Base-by-base conservation (phyloP, 179 eudicot species). In the Beta lomatogona region DNA sequence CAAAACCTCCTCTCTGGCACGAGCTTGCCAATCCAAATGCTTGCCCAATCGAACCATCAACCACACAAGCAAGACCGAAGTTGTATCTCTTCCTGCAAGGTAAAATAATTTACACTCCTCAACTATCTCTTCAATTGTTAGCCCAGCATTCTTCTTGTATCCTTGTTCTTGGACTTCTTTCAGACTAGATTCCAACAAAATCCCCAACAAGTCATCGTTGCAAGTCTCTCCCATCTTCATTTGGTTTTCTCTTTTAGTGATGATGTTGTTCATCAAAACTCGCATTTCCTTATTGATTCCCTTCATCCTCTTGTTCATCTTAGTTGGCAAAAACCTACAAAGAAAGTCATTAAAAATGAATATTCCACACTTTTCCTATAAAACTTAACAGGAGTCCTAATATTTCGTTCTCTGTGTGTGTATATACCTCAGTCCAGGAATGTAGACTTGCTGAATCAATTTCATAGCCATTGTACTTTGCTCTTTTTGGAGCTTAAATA, bases 311-410 rank as follows among this genome's bases (percentile, higher is more conserved):
- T 63, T 80, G 46, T 80, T 84, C 25, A 78, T 80, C 78, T 84
- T 80, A 7, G 86, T 84, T 31, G 86, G 86, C 54, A 77, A 79
- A 84, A 76, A 84, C 83, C 86, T 84, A n/a, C 71, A 80, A 69
- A 60, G 31, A 59, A 28, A 28, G 18, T 25, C 44, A 71, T 59
- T 53, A 46, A 25, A 22, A 67, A 67, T 1, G 57, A 63, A 18
- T 4, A 22, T 71, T 57, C 10, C 5, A 8, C 15, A 13, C 8
- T 79, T 0, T n/a, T 22, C 21, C 6, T 4, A 13, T 31, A 25
- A 48, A 48, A 19, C 50, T 0, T 46, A 46, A 7, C 50, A 46
- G 5, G 9, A 2, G 8, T 50, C n/a, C 50, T 46, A 4, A 57
- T 15, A 28, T 18, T 65, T 15, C 7, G 3, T 48, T 6, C 52